Base-by-base conservation (phyloP, 1,284 basidiomycete genomes). In the Ustilago nuda region DNA sequence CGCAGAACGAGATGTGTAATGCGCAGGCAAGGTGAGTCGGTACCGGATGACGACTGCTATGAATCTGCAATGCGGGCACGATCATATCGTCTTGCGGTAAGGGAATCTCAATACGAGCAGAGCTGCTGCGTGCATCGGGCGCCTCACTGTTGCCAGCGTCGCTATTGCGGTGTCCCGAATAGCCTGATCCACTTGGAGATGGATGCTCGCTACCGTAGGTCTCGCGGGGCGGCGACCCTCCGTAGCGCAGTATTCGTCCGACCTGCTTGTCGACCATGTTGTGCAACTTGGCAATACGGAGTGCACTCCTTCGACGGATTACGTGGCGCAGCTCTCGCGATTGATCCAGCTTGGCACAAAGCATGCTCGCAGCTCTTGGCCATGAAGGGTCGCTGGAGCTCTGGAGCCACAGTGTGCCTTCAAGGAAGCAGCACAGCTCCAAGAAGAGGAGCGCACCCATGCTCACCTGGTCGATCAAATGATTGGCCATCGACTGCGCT, bases 11-110 rank as follows among this genome's bases (percentile, higher is more conserved):
- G 58, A 71, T 61, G 59, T 76, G 73, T 43, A 76, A 41, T 33
- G 45, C 57, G 37, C 52, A 52, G 13, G 73, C 73, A 41, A 76
- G 55, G 37, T 71, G 61, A 4, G 64, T 71, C 8, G 68, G 73
- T 8, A 76, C 68, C 8, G 73, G 73, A 62, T 76, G 73, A 33
- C 73, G 68, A 51, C 73, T 76, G 57, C 62, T 68, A 48, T 76
- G 73, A 36, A 76, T 71, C 58, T 76, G 73, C 61, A 76, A n/a
- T 8, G 73, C 57, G 43, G 73, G 68, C 33, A 76, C 73, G 54
- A 76, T 60, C 73, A 76, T 67, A 54, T 76, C 73, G 43, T 67
- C 68, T 41, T 71, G 73, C 13, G 73, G 73, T 56, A 76, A 58
- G 11, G 45, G 41, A 4, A 70, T 54, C 12, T 65, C 66, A 33